Evolutionary conservation across 2,329 filamentous ascomycete genomes (phyloP).

Genomic region (Pestalotiopsis sp.): DNA sequence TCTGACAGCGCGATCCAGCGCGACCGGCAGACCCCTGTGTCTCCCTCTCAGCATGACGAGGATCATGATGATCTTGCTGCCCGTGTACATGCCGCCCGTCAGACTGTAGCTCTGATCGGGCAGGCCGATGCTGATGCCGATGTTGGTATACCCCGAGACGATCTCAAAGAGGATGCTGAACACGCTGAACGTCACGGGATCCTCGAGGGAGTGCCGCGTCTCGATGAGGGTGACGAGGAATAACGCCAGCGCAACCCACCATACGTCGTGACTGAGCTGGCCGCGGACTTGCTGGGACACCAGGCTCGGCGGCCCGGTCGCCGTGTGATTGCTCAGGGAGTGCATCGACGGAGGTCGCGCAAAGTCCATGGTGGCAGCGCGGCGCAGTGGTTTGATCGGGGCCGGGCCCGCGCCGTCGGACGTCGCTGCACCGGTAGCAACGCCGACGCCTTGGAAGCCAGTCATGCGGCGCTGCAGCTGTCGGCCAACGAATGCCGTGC

Average conservation of each 20-base stretch:
- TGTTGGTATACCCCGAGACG: slow-evolving; percentile 60
- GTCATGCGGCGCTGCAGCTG: slow-evolving; percentile 22
- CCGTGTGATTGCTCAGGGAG: slow-evolving; percentile 8
- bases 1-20: slow-evolving; percentile 12
- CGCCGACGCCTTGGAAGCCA: slow-evolving; percentile 25
- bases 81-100: slow-evolving; percentile 53
- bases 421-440: slow-evolving; percentile 4
- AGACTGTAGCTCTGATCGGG: slow-evolving; percentile 56
- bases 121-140: slow-evolving; percentile 59
- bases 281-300: slow-evolving; percentile 58
- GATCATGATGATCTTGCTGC: slow-evolving; percentile 33
- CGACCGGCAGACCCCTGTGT: slow-evolving; percentile 8
- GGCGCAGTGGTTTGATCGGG: slow-evolving; percentile 12
- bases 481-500: slow-evolving; percentile 14
- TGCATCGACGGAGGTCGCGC: slow-evolving; percentile 2
- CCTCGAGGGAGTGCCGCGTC: slow-evolving; percentile 51
- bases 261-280: slow-evolving; percentile 66
- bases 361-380: slow-evolving; percentile 19
- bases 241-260: slow-evolving; percentile 64
- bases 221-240: slow-evolving; percentile 64
- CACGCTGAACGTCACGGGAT: slow-evolving; percentile 56
- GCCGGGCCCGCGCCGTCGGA: slow-evolving; percentile 9
- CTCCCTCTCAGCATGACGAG: slow-evolving; percentile 9
- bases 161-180: slow-evolving; percentile 63
- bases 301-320: slow-evolving; percentile 36